Percentiles rank a stretch among this genome's conserved stretches.
These are phyloP conservation scores for Dioscorea alata DNA, from an alignment of 106 monocot genomes.

Conservation along the genomic window DNA sequence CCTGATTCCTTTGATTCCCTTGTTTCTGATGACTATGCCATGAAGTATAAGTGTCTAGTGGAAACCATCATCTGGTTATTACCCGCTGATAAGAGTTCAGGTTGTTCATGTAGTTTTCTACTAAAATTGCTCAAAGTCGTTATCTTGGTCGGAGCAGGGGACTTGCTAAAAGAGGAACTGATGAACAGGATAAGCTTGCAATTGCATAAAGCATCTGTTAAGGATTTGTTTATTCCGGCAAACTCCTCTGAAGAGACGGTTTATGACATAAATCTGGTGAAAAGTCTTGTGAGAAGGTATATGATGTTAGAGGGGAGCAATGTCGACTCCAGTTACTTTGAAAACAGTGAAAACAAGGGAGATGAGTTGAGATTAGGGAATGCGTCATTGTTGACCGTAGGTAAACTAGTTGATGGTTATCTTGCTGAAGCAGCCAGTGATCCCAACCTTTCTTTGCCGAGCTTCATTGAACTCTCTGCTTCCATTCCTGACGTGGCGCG, in stretches of 20 bases:
- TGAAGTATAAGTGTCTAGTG: slow-evolving; percentile 39
- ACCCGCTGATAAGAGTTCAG: slow-evolving; percentile 46
- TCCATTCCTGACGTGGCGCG: slow-evolving; percentile 47
- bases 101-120: slow-evolving; percentile 76
- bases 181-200: slow-evolving; percentile 44
- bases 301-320: slow-evolving; percentile 16
- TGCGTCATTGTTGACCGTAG: slow-evolving; percentile 40
- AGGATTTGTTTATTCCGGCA: slow-evolving; percentile 69
- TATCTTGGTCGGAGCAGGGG: slow-evolving; percentile 56
- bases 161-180: slow-evolving; percentile 54
- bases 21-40: slow-evolving; percentile 38
- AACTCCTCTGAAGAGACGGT: slow-evolving; percentile 10
- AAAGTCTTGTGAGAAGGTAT: slow-evolving; percentile 48
- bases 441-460: slow-evolving; percentile 46
- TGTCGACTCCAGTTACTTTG: slow-evolving; percentile 5
- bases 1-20: slow-evolving; percentile 64
- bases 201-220: slow-evolving; percentile 66
- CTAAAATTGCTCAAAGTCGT: slow-evolving; percentile 68
- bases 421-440: slow-evolving; percentile 69
- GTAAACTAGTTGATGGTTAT: slow-evolving; percentile 67
- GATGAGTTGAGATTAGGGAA: slow-evolving; percentile 16
- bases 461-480: slow-evolving; percentile 46
- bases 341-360: slow-evolving; percentile 14
- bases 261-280: slow-evolving; percentile 66
- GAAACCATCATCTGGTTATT: slow-evolving; percentile 66